Evolutionary conservation across 2,329 filamentous ascomycete genomes (phyloP).

Genomic region (Xylaria sp.): DNA sequence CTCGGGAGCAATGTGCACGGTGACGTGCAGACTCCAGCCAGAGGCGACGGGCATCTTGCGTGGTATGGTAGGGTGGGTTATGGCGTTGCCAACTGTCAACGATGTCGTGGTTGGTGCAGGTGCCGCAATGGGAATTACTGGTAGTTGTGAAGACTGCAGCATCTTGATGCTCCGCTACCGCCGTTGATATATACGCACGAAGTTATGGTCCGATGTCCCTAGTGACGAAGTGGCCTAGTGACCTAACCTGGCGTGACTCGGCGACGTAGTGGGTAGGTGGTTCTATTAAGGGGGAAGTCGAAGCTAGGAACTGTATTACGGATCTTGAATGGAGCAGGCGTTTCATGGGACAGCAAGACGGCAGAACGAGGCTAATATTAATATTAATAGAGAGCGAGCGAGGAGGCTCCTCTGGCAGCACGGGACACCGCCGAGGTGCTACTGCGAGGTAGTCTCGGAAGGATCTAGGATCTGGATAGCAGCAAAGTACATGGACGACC

Average conservation of each 20-base stretch:
- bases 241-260: too few relatives aligned
- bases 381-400: not conserved
- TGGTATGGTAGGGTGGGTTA: constrained; percentile 12
- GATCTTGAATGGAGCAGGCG: not conserved
- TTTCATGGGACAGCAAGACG: not conserved
- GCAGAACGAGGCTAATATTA: not conserved
- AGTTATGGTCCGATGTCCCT: not conserved
- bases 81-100: constrained; percentile 4
- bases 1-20: constrained; percentile 36
- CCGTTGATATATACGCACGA: not conserved
- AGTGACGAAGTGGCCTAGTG: too few relatives aligned
- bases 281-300: not conserved
- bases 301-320: not conserved
- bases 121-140: constrained; percentile 4
- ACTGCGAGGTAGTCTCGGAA: not conserved
- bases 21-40: constrained; percentile 38
- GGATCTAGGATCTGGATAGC: not conserved
- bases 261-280: too few relatives aligned
- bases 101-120: constrained; percentile 17
- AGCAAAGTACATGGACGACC: constrained; percentile 24
- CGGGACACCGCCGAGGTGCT: not conserved
- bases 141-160: constrained; percentile 27
- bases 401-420: not conserved
- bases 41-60: constrained; percentile 22
- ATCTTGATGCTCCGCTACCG: constrained; percentile 10